phyloP scores from a whole-genome alignment of 495 filamentous ascomycete species.

The Penicillium turbatum region DNA sequence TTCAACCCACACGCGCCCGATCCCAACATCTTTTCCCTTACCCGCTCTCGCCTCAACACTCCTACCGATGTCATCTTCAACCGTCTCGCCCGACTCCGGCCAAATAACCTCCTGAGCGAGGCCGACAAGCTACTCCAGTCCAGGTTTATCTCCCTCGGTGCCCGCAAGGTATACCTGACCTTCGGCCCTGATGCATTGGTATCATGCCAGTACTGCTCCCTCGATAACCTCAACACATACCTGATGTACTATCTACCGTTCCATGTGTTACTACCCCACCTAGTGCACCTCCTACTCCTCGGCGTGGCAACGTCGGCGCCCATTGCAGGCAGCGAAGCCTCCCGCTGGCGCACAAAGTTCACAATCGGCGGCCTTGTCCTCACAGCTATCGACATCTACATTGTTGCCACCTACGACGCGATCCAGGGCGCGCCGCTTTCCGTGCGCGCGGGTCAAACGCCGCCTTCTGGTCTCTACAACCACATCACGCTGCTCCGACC shows the following conservation, averaged over 20 bases:
- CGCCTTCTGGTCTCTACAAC: slow-evolving; percentile 59
- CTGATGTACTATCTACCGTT: slow-evolving; percentile 75
- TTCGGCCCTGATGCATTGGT: slow-evolving; percentile 70
- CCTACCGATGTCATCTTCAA: slow-evolving; percentile 80
- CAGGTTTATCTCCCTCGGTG: slow-evolving; percentile 65
- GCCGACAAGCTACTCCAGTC: slow-evolving; percentile 59
- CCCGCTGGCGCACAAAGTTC: slow-evolving; percentile 65
- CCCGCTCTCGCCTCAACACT: slow-evolving; percentile 78
- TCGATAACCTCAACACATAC: slow-evolving; percentile 66
- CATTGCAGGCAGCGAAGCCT: slow-evolving; percentile 52
- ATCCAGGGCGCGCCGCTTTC: slow-evolving; percentile 40
- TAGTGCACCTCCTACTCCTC: slow-evolving; percentile 66
- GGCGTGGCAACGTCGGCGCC: slow-evolving; percentile 58
- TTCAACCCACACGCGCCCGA: slow-evolving; percentile 55
- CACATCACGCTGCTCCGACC: slow-evolving; percentile 55
- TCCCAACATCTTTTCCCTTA: slow-evolving; percentile 75
- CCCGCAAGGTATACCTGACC: slow-evolving; percentile 74
- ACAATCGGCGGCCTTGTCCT: slow-evolving; percentile 58
- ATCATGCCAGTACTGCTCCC: slow-evolving; percentile 76
- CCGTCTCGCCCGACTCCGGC: slow-evolving; percentile 63
- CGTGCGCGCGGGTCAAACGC: slow-evolving; percentile 33
- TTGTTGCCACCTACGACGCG: slow-evolving; percentile 58
- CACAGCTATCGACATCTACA: slow-evolving; percentile 61
- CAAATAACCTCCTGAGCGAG: slow-evolving; percentile 48
- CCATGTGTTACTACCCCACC: slow-evolving; percentile 66